Conservation (phyloP, 345 rosid genomes). For the Eucalyptus pumila region DNA sequence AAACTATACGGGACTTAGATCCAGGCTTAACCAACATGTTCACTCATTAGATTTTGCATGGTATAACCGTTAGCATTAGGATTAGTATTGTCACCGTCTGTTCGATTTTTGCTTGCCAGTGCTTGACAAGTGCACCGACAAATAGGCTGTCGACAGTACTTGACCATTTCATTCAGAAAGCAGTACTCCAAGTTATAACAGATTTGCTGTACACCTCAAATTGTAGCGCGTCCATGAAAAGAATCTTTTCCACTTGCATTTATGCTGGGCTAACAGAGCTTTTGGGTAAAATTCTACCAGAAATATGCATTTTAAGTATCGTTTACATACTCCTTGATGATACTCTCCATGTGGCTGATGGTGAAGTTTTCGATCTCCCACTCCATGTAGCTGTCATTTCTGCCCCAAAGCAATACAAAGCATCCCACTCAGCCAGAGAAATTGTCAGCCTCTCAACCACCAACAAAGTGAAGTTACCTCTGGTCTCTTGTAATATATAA, state of each 20-base stretch:
- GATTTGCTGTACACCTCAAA: not conserved
- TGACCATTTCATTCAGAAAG: not conserved
- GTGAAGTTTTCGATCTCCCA: not conserved
- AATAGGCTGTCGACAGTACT: not conserved
- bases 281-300: not conserved
- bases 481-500: not conserved
- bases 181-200: not conserved
- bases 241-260: not conserved
- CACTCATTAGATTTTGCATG: not conserved
- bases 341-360: not conserved
- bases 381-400: not conserved
- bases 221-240: not conserved
- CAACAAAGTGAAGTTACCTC: not conserved
- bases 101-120: not conserved
- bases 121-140: not conserved
- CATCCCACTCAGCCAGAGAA: not conserved
- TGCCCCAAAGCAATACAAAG: not conserved
- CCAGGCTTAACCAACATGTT: not conserved
- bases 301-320: not conserved
- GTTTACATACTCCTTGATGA: not conserved
- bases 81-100: not conserved
- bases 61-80: not conserved
- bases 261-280: not conserved
- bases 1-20: not conserved
- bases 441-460: not conserved